Evolutionary conservation across 192 early-diverging fungal species (phyloP).

Genomic region (Phycomyces blakesleeanus): DNA sequence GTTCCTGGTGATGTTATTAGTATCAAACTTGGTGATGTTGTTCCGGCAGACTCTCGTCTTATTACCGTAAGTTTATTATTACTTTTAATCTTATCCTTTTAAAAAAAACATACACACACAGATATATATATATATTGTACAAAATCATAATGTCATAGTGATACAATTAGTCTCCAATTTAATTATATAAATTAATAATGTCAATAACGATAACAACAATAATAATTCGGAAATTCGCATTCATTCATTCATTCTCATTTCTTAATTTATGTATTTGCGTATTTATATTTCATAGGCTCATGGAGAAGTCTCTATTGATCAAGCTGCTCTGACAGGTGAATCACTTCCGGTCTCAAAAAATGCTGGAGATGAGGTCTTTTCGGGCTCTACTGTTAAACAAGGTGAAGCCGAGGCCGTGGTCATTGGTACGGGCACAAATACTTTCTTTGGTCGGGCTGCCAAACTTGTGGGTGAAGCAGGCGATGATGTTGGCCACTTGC

Average conservation of each 20-base stretch:
- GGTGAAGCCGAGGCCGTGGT: constrained; percentile 77
- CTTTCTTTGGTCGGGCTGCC: constrained; percentile 80
- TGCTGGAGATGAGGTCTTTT: constrained; percentile 66
- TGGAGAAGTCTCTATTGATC: constrained; percentile 60
- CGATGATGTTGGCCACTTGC: constrained; percentile 74
- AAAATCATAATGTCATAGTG: no score
- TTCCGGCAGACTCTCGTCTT: constrained; percentile 82
- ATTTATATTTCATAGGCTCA: constrained; percentile 12
- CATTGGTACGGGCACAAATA: constrained; percentile 75
- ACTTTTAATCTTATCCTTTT: no score
- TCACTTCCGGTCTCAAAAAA: constrained; percentile 69
- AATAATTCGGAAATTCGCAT: neutral
- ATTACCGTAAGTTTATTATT: constrained; percentile 47
- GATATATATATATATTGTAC: no score
- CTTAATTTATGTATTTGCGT: no score
- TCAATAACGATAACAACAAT: no score
- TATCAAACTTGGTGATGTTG: constrained; percentile 80
- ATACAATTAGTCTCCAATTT: no score
- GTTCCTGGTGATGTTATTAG: constrained; percentile 88
- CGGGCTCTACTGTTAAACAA: constrained; percentile 77
- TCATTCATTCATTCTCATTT: no score
- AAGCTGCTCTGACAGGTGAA: constrained; percentile 72
- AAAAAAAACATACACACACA: no score
- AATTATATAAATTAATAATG: no score
- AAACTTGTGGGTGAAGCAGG: constrained; percentile 70